phyloP scores from a whole-genome alignment of 345 rosid species.

The Alliaria petiolata region DNA sequence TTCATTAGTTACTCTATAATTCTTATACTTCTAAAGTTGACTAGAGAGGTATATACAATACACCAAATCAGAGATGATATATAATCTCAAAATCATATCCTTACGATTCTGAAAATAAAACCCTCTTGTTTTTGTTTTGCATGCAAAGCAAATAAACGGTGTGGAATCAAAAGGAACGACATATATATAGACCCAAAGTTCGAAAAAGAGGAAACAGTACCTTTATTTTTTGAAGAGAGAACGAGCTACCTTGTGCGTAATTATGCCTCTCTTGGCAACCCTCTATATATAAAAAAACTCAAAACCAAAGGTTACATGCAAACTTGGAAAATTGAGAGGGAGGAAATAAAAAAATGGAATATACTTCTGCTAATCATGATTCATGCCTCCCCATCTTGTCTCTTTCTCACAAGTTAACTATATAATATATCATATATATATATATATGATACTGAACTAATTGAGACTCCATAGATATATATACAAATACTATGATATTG shows the following conservation, averaged over 20 bases:
- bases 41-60: conserved; percentile 15
- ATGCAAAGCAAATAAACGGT: too few species aligned
- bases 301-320: neutral
- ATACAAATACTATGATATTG: too few species aligned
- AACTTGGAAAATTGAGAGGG: neutral
- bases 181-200: too few species aligned
- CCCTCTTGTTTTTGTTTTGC: neutral
- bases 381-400: neutral
- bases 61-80: neutral
- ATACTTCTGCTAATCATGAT: neutral
- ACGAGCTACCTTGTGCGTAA: too few species aligned
- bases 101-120: too few species aligned
- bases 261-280: neutral
- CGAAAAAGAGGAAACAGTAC: too few species aligned
- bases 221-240: too few species aligned
- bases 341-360: neutral
- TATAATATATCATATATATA: neutral
- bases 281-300: neutral
- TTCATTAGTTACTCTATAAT: neutral
- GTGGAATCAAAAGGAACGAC: too few species aligned
- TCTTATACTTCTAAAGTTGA: neutral
- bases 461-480: neutral
- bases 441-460: neutral
- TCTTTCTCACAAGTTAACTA: neutral
- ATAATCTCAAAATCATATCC: neutral